Conservation (phyloP, 1,284 basidiomycete species). For the Marasmius sp. region DNA sequence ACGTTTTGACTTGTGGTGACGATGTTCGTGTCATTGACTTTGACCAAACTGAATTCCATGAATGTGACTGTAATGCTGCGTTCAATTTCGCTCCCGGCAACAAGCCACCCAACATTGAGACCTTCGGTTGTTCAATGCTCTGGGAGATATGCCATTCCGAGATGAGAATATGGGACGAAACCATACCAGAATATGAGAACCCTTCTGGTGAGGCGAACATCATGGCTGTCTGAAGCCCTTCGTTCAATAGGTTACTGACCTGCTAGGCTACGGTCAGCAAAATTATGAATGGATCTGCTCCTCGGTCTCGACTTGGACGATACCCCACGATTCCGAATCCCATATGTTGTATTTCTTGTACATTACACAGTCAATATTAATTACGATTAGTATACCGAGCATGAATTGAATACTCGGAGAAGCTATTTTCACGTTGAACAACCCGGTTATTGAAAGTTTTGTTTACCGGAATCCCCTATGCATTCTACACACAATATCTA, state of each 20-base stretch:
- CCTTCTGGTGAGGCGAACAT: neutral
- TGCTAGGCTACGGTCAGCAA: neutral
- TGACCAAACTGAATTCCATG: conserved; percentile 28
- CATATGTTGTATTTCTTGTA: too few relatives aligned
- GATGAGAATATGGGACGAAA: conserved; percentile 26
- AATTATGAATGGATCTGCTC: neutral
- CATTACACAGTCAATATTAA: too few relatives aligned
- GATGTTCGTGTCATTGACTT: conserved; percentile 39
- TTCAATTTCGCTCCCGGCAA: conserved; percentile 26
- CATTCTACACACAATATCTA: too few relatives aligned
- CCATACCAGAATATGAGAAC: neutral
- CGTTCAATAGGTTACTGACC: neutral
- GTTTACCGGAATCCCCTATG: too few relatives aligned
- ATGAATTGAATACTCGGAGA: too few relatives aligned
- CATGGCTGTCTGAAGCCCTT: neutral
- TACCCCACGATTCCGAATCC: too few relatives aligned
- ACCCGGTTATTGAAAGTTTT: too few relatives aligned
- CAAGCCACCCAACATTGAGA: conserved; percentile 21
- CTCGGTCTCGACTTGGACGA: too few relatives aligned
- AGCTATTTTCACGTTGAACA: too few relatives aligned
- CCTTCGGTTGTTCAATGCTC: conserved; percentile 30
- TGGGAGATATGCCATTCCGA: conserved; percentile 29
- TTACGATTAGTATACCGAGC: too few relatives aligned
- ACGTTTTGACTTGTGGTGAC: conserved; percentile 31
- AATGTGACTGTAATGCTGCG: conserved; percentile 24